These are phyloP conservation scores for Helotiales sp. DNA, from an alignment of 2,329 filamentous ascomycete genomes.

Conservation along the genomic window DNA sequence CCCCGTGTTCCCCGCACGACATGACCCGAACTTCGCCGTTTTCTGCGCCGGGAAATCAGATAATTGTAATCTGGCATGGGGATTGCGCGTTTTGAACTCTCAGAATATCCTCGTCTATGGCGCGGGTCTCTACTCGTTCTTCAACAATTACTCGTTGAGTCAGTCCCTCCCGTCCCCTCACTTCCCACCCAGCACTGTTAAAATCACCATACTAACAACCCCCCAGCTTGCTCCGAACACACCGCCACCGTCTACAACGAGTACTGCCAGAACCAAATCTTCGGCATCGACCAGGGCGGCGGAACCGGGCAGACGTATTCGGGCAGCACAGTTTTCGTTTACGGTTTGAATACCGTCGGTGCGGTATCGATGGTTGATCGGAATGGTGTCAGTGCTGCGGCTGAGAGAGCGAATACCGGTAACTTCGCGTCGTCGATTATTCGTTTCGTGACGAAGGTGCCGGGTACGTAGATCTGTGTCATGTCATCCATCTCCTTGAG, in stretches of 20 bases:
- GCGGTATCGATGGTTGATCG: constrained; percentile 12
- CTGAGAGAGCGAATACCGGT: constrained; percentile 4
- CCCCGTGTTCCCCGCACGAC: constrained; percentile 44
- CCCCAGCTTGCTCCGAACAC: constrained; percentile 5
- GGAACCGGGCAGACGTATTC: constrained; percentile 4
- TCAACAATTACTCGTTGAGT: constrained; percentile 56
- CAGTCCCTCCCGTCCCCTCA: constrained; percentile 19
- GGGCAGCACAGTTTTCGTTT: constrained; percentile 4
- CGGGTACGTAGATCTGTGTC: constrained; percentile 29
- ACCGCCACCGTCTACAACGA: constrained; percentile 10
- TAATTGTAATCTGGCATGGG: constrained; percentile 65
- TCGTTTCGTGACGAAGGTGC: constrained; percentile 10
- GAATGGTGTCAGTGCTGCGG: not conserved
- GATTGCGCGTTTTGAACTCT: constrained; percentile 62
- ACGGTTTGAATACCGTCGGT: constrained; percentile 7
- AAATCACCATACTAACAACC: not conserved
- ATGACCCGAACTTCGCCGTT: constrained; percentile 56
- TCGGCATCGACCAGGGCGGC: constrained; percentile 9
- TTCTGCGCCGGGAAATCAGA: constrained; percentile 48
- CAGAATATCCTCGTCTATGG: constrained; percentile 55
- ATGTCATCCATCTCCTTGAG: too few relatives aligned
- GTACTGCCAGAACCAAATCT: constrained; percentile 13
- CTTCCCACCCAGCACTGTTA: not conserved
- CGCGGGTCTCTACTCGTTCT: constrained; percentile 63
- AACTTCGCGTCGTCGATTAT: constrained; percentile 10